Percentiles rank a stretch among this genome's conserved stretches.
phyloP scores from a whole-genome alignment of 352 stramenopile species.

The Globisporangium paroecandrum region DNA sequence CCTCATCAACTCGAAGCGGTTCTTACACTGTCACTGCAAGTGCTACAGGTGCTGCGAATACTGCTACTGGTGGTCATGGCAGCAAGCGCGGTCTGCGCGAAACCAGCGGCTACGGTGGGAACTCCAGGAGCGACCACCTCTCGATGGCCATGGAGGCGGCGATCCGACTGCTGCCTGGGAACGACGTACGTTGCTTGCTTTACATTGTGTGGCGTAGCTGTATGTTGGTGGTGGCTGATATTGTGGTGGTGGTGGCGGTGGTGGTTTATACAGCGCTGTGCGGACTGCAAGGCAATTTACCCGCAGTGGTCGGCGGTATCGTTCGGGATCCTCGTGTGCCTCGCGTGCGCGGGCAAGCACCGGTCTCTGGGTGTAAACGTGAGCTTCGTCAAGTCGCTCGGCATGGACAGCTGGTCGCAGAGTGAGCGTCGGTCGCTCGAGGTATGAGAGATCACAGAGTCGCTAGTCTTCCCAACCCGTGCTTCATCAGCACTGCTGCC shows the following conservation, averaged over 20 bases:
- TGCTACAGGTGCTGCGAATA: background rate
- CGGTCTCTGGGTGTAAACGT: constrained; percentile 73
- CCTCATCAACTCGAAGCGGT: background rate
- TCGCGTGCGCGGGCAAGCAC: constrained; percentile 73
- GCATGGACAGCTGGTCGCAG: constrained; percentile 71
- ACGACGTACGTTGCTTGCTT: constrained; percentile 49
- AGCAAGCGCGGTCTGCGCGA: constrained; percentile 2
- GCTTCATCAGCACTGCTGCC: background rate
- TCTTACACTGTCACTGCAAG: background rate
- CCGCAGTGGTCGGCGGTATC: constrained; percentile 83
- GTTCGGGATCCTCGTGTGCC: constrained; percentile 78
- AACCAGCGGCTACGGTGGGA: constrained; percentile 7
- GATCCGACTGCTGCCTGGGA: constrained; percentile 66
- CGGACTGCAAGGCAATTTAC: constrained; percentile 76
- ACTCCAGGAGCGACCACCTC: constrained; percentile 27
- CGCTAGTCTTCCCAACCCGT: background rate
- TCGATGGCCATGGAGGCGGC: constrained; percentile 46
- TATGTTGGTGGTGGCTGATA: background rate
- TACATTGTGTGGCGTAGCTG: background rate
- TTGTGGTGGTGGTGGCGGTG: background rate
- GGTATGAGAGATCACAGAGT: constrained; percentile 7
- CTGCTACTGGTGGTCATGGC: background rate
- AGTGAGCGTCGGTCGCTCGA: constrained; percentile 57
- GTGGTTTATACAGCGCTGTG: constrained; percentile 46
- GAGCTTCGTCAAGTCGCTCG: constrained; percentile 84